Percentiles rank a stretch among this genome's conserved stretches.
Evolutionary conservation across 306 rosid species (phyloP).

Genomic region (Acacia melanoxylon): DNA sequence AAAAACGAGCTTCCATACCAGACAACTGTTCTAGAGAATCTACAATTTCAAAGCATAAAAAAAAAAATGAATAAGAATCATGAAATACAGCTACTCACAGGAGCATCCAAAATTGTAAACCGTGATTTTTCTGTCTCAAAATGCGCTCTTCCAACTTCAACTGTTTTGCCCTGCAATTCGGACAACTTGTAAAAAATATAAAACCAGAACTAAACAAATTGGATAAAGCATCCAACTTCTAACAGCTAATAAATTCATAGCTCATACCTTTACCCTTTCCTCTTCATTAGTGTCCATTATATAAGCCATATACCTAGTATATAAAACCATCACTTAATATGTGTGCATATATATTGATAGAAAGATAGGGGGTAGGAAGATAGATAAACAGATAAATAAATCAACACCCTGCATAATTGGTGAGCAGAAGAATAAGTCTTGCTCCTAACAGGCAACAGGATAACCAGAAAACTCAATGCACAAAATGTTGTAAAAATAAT

Average conservation of each 20-base stretch:
- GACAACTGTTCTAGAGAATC: slow-evolving; percentile 14
- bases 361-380: background rate
- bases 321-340: slow-evolving; percentile 29
- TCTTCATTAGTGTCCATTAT: slow-evolving; percentile 99
- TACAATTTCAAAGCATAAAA: background rate
- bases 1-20: slow-evolving; percentile 16
- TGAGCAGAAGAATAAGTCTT: background rate
- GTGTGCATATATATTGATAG: background rate
- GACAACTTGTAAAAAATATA: slow-evolving; percentile 10
- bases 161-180: slow-evolving; percentile 81
- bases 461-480: background rate
- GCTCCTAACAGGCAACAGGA: background rate
- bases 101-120: slow-evolving; percentile 97
- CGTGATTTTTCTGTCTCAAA: slow-evolving; percentile 90
- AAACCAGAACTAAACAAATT: slow-evolving; percentile 14
- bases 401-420: slow-evolving; percentile 13
- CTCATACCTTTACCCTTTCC: slow-evolving; percentile 85
- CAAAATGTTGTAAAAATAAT: background rate
- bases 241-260: slow-evolving; percentile 3
- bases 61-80: slow-evolving; percentile 15
- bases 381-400: background rate
- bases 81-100: slow-evolving; percentile 59
- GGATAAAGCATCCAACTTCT: slow-evolving; percentile 1
- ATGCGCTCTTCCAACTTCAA: slow-evolving; percentile 99
- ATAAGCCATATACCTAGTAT: slow-evolving; percentile 94